Evolutionary conservation across 495 filamentous ascomycete species (phyloP).

Genomic region (Bacidia gigantensis): DNA sequence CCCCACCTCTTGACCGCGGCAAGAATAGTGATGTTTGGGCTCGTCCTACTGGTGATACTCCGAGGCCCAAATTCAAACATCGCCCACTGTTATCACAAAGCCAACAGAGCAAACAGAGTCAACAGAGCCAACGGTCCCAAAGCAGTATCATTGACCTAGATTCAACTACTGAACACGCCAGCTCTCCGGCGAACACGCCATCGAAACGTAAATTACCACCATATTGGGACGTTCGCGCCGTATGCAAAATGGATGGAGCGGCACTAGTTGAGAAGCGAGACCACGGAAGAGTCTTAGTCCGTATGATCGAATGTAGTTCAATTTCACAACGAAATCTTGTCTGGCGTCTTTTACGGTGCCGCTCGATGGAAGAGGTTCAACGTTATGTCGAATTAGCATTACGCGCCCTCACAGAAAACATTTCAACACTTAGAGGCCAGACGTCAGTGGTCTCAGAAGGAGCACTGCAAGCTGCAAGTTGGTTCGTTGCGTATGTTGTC

Average conservation of each 20-base stretch:
- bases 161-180: slow-evolving; percentile 7
- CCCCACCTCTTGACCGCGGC: slow-evolving; percentile 9
- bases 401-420: slow-evolving; percentile 3
- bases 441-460: background rate
- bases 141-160: slow-evolving; percentile 11
- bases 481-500: slow-evolving; percentile 31
- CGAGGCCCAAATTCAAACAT: slow-evolving; percentile 8
- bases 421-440: background rate
- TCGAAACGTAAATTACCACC: slow-evolving; percentile 15
- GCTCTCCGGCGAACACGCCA: background rate
- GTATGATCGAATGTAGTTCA: slow-evolving; percentile 7
- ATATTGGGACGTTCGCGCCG: slow-evolving; percentile 18
- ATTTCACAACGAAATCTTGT: background rate
- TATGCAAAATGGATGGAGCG: slow-evolving; percentile 15
- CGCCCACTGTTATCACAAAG: slow-evolving; percentile 4
- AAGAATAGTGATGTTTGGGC: slow-evolving; percentile 10
- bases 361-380: slow-evolving; percentile 1
- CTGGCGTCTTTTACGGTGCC: background rate
- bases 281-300: slow-evolving; percentile 23
- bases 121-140: no score
- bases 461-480: slow-evolving; percentile 23
- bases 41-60: background rate
- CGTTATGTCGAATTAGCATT: slow-evolving; percentile 2
- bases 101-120: no score
- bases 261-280: slow-evolving; percentile 23